phyloP scores from a whole-genome alignment of 768 basidiomycete genomes.

The Naganishia antarctica region DNA sequence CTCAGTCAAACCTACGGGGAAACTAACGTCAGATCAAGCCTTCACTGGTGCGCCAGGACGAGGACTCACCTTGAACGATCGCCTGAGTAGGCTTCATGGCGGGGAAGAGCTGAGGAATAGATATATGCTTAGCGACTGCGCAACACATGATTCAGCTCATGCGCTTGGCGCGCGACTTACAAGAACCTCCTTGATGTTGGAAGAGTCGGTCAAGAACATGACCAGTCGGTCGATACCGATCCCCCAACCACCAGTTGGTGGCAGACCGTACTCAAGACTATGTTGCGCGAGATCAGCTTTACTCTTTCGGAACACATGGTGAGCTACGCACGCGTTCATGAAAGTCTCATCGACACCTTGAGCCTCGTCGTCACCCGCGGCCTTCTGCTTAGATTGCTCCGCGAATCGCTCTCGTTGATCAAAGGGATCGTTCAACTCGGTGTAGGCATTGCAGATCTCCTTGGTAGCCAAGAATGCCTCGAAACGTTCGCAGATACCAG shows the following conservation, averaged over 20 bases:
- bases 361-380: slow-evolving; percentile 93
- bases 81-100: slow-evolving; percentile 78
- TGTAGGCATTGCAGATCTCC: slow-evolving; percentile 98
- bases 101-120: slow-evolving; percentile 64
- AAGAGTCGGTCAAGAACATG: slow-evolving; percentile 98
- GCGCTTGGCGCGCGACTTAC: too few species aligned
- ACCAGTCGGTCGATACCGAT: slow-evolving; percentile 91
- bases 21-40: too few species aligned
- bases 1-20: background rate
- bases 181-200: slow-evolving; percentile 93
- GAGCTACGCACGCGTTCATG: slow-evolving; percentile 72
- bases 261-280: slow-evolving; percentile 92
- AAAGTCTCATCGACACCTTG: slow-evolving; percentile 96
- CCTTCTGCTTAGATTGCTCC: slow-evolving; percentile 88
- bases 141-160: too few species aligned
- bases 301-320: background rate
- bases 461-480: slow-evolving; percentile 97
- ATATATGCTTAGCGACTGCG: too few species aligned
- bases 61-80: slow-evolving; percentile 13
- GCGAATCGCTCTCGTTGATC: slow-evolving; percentile 86
- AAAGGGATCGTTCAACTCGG: slow-evolving; percentile 92
- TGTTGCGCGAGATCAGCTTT: background rate
- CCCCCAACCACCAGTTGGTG: slow-evolving; percentile 97
- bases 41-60: too few species aligned
- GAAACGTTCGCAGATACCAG: slow-evolving; percentile 96